phyloP scores from a whole-genome alignment of 192 early-diverging fungal species.

The Neocallimastix lanati region DNA sequence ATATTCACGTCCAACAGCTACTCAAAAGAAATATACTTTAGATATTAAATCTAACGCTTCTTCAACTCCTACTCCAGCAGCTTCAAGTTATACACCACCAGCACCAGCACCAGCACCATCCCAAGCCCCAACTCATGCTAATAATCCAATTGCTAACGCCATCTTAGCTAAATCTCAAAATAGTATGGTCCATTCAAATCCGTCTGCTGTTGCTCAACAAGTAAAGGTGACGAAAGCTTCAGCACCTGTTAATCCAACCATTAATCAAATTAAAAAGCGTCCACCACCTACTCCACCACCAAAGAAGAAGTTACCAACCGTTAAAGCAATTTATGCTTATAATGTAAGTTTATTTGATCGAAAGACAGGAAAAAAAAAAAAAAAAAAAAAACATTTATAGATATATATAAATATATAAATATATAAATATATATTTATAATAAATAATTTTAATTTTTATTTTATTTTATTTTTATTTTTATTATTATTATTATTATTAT shows the following conservation, averaged over 20 bases:
- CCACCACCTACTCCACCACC: constrained; percentile 3
- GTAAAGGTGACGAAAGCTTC: neutral
- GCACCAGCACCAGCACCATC: neutral
- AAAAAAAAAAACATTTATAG: neutral
- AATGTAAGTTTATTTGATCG: neutral
- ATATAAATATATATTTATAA: neutral
- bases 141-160: neutral
- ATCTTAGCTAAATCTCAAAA: neutral
- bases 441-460: no score
- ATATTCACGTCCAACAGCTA: neutral
- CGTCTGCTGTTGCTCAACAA: neutral
- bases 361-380: no score
- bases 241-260: neutral
- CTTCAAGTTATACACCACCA: neutral
- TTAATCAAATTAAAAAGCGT: neutral
- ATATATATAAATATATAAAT: neutral
- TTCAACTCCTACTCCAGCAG: neutral
- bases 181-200: neutral
- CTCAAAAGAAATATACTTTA: neutral
- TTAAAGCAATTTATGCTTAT: constrained; percentile 2
- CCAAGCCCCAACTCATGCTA: no score
- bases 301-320: neutral
- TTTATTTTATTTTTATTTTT: no score
- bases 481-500: no score
- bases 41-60: neutral